phyloP scores from a whole-genome alignment of 257 asterid genomes.

The Ballota nigra region DNA sequence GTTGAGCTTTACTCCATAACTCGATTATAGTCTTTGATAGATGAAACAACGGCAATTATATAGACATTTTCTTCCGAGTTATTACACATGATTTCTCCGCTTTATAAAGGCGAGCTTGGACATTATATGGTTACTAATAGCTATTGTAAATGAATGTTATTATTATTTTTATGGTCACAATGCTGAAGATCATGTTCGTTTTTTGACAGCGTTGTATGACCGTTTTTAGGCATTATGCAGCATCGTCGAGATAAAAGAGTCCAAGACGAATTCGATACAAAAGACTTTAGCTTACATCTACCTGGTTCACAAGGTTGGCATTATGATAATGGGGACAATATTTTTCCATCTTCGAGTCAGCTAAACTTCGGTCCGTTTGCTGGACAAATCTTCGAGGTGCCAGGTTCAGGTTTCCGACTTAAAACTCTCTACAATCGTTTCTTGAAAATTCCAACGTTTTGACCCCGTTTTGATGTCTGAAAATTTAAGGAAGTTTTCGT shows the following conservation, averaged over 20 bases:
- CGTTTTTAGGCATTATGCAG: slow-evolving; percentile 29
- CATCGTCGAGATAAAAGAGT: slow-evolving; percentile 12
- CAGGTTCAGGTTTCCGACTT: slow-evolving; percentile 35
- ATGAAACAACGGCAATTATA: not conserved
- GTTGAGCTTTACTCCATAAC: too few species aligned
- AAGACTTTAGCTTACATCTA: slow-evolving; percentile 11
- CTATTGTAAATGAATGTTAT: not conserved
- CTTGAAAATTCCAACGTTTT: not conserved
- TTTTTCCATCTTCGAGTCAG: slow-evolving; percentile 23
- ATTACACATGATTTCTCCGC: not conserved
- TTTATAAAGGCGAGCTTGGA: not conserved
- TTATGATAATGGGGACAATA: slow-evolving; percentile 22
- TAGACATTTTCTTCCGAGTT: not conserved
- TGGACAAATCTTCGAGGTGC: slow-evolving; percentile 26
- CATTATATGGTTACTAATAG: too few species aligned
- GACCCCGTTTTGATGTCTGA: not conserved
- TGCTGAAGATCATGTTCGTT: not conserved
- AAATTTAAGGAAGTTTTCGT: not conserved
- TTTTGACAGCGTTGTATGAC: not conserved
- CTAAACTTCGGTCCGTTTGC: slow-evolving; percentile 18
- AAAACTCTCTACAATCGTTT: not conserved
- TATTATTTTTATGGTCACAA: not conserved
- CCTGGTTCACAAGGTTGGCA: slow-evolving; percentile 27
- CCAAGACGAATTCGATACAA: slow-evolving; percentile 23
- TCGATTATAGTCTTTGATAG: too few species aligned